Evolutionary conservation across 129 eudicot species (phyloP), one percentile per base, ranked within the genome.

Genomic region (Artemisia annua): DNA sequence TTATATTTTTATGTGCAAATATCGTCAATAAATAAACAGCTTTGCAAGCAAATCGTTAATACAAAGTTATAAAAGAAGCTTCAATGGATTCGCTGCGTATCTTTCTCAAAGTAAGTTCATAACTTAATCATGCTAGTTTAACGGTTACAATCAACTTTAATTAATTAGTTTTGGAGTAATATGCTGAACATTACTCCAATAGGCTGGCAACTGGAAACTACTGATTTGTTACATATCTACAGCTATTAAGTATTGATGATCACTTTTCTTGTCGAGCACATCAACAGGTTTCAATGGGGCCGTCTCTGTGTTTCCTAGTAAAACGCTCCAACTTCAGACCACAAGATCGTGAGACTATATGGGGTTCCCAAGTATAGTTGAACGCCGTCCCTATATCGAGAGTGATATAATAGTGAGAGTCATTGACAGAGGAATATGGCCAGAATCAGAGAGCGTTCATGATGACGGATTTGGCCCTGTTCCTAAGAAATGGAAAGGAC

Each of bases 271-370:
- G 39, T 32, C 39, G 4, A 32, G 4, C 39, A 32, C 39, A 5
- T 32, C 4, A 20, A 53, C 85, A 86, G 91, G 49, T 11, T 44
- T 13, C 63, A 68, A 75, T 2, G 84, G 66, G 44, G 87, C 83
- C 16, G 69, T 81, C 12, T 83, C 88, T 1, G 78, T 87, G 18
- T 87, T 87, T 49, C 84, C n/a, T n/a, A 57, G 80, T 56, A 32
- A 8, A 81, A 84, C 30, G n/a, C 46, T 81, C 5, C 53, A 48
- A 11, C 76, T 79, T 12, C 85, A 78, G 11, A 87, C 92, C 5
- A 87, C 92, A 71, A 79, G 84, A 69, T 87, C 92, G 1, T 87
- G 89, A 89, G 89, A 87, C 58, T 87, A 75, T 56, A 65, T 84
- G 76, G 87, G 88, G 0, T 50, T 87, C 0, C 14, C 74, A 3